Evolutionary conservation across 768 basidiomycete species (phyloP).

Genomic region (Hydnum rufescens): DNA sequence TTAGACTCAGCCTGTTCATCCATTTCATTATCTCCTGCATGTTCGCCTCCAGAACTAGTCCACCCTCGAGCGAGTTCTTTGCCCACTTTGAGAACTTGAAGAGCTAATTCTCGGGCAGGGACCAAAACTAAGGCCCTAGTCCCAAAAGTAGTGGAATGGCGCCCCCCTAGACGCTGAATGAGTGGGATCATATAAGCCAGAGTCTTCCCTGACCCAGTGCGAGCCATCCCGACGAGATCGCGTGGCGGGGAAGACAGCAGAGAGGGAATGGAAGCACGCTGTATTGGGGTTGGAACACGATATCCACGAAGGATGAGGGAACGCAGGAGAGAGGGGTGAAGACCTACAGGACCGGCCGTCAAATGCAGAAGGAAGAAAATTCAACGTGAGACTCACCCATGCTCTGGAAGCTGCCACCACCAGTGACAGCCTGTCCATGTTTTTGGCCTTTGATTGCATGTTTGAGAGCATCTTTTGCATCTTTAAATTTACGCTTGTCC

Average conservation of each 20-base stretch:
- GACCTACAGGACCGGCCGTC: slow-evolving; percentile 27
- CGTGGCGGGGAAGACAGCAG: slow-evolving; percentile 68
- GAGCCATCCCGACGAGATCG: slow-evolving; percentile 94
- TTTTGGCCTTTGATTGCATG: slow-evolving; percentile 37
- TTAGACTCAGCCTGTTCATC: slow-evolving; percentile 30
- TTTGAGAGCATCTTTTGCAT: slow-evolving; percentile 57
- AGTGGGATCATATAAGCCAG: slow-evolving; percentile 91
- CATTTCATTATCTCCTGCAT: slow-evolving; percentile 49
- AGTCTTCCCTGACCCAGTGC: slow-evolving; percentile 95
- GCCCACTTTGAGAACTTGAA: slow-evolving; percentile 86
- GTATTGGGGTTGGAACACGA: slow-evolving; percentile 89
- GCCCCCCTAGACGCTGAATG: slow-evolving; percentile 63
- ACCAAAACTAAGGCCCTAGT: slow-evolving; percentile 75
- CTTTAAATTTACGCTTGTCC: slow-evolving; percentile 48
- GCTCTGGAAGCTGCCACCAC: slow-evolving; percentile 89
- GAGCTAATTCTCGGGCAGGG: slow-evolving; percentile 82
- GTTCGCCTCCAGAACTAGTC: slow-evolving; percentile 36
- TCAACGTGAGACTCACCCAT: slow-evolving; percentile 49
- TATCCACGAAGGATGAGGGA: slow-evolving; percentile 84
- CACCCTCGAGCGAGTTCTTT: slow-evolving; percentile 83
- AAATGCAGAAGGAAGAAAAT: slow-evolving; percentile 3
- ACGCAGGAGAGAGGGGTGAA: slow-evolving; percentile 65
- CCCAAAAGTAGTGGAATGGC: slow-evolving; percentile 62
- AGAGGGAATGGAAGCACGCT: slow-evolving; percentile 72
- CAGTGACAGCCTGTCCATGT: slow-evolving; percentile 52